These are phyloP conservation scores for Skeletonema tropicum DNA, from an alignment of 108 stramenopile genomes.

Conservation along the genomic window DNA sequence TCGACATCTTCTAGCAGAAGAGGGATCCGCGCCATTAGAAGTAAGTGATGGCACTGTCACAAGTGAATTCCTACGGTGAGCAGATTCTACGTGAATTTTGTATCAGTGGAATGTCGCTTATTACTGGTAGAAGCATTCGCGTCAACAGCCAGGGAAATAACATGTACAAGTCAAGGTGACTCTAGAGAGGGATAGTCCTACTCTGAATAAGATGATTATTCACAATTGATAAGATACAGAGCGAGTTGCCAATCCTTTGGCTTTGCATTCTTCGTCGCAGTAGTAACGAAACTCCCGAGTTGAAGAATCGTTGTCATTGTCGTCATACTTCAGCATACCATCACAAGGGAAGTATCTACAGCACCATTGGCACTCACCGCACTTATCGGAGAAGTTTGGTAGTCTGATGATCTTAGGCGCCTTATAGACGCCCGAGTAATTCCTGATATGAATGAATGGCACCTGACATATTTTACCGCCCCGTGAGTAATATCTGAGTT, in stretches of 20 bases:
- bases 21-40: slow-evolving; percentile 1
- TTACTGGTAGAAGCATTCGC: too few relatives aligned
- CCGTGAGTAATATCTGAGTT: background rate
- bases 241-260: background rate
- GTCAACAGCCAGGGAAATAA: too few relatives aligned
- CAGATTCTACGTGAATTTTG: too few relatives aligned
- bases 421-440: background rate
- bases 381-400: background rate
- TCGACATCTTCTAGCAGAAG: slow-evolving; percentile 12
- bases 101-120: too few relatives aligned
- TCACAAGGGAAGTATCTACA: background rate
- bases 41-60: background rate
- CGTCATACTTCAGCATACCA: background rate
- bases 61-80: too few relatives aligned
- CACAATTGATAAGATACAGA: too few relatives aligned
- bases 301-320: background rate
- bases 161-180: too few relatives aligned
- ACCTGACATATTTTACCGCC: background rate
- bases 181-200: too few relatives aligned
- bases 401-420: background rate
- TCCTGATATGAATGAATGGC: background rate
- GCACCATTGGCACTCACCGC: background rate
- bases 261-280: background rate
- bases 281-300: background rate
- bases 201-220: too few relatives aligned